Evolutionary conservation across 192 early-diverging fungal species (phyloP).

Genomic region (Backusella sp.): DNA sequence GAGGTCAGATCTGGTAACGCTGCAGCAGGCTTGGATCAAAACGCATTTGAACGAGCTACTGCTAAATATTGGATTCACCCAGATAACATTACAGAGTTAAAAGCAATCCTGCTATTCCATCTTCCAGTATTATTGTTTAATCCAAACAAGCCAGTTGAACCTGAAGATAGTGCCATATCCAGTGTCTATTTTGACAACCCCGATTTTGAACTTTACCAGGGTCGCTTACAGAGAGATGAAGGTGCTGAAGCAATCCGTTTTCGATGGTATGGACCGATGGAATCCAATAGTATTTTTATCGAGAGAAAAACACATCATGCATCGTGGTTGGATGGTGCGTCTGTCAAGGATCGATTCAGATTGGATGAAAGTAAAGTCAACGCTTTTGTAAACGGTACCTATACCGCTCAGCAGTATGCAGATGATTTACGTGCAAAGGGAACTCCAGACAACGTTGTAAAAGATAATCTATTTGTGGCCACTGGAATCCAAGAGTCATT

Average conservation of each 20-base stretch:
- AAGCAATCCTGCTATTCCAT: constrained; percentile 86
- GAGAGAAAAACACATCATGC: constrained; percentile 37
- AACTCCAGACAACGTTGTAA: not conserved
- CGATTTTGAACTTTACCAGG: constrained; percentile 85
- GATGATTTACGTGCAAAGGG: constrained; percentile 8
- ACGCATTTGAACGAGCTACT: constrained; percentile 76
- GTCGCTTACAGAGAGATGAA: constrained; percentile 84
- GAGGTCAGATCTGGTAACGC: constrained; percentile 21
- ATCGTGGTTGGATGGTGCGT: constrained; percentile 75
- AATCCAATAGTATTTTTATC: constrained; percentile 25
- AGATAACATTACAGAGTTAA: constrained; percentile 94
- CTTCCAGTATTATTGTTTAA: constrained; percentile 91
- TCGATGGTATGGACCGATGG: constrained; percentile 84
- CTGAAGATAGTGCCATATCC: constrained; percentile 80
- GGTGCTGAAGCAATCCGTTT: constrained; percentile 90
- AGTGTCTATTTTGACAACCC: constrained; percentile 97
- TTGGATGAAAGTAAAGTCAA: constrained; percentile 94
- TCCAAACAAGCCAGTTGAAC: constrained; percentile 62
- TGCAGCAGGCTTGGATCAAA: constrained; percentile 26
- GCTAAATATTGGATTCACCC: constrained; percentile 98
- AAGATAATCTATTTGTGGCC: constrained; percentile 43
- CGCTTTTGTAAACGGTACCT: constrained; percentile 72
- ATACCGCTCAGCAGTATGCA: constrained; percentile 42
- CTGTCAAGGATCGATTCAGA: constrained; percentile 90
- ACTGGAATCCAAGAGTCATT: constrained; percentile 56